Conservation (phyloP, 2,329 filamentous ascomycete species). For the Ophiostoma sp. region DNA sequence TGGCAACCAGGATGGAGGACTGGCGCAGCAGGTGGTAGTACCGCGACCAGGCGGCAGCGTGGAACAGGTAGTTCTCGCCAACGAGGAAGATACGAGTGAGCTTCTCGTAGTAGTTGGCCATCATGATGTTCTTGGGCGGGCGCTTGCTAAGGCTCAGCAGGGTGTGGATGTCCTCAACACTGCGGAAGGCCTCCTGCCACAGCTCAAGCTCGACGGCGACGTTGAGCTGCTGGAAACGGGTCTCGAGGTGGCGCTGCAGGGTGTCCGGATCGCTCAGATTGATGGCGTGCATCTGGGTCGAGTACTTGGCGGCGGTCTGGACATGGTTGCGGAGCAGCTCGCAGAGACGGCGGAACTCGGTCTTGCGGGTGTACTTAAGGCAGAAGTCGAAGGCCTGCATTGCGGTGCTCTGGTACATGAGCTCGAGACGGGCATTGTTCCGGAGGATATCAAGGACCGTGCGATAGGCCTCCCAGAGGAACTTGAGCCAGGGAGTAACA, state of each 20-base stretch:
- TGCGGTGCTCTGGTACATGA: constrained; percentile 97
- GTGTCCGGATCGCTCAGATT: constrained; percentile 98
- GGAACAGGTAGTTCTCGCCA: constrained; percentile 99
- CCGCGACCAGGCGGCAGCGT: constrained; percentile 93
- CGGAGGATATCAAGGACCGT: constrained; percentile 97
- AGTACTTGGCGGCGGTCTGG: constrained; percentile 98
- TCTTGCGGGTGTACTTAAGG: constrained; percentile 97
- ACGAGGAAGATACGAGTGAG: constrained; percentile 97
- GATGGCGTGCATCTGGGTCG: constrained; percentile 98
- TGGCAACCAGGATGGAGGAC: constrained; percentile 78
- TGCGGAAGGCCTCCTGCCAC: constrained; percentile 99
- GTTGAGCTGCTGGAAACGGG: constrained; percentile 96
- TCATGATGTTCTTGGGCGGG: constrained; percentile 98
- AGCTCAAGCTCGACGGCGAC: constrained; percentile 96
- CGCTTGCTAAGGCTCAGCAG: constrained; percentile 97
- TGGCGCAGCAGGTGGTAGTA: constrained; percentile 97
- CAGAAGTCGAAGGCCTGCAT: constrained; percentile 99
- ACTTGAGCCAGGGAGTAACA: constrained; percentile 98
- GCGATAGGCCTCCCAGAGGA: constrained; percentile 98
- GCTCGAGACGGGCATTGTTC: constrained; percentile 96
- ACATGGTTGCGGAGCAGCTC: constrained; percentile 98
- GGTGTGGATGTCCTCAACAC: constrained; percentile 97
- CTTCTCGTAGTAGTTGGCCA: constrained; percentile 99
- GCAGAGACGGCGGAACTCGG: constrained; percentile 96
- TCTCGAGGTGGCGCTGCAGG: constrained; percentile 94